phyloP scores from a whole-genome alignment of 257 asterid species.

The Fraxinus cuspidata region DNA sequence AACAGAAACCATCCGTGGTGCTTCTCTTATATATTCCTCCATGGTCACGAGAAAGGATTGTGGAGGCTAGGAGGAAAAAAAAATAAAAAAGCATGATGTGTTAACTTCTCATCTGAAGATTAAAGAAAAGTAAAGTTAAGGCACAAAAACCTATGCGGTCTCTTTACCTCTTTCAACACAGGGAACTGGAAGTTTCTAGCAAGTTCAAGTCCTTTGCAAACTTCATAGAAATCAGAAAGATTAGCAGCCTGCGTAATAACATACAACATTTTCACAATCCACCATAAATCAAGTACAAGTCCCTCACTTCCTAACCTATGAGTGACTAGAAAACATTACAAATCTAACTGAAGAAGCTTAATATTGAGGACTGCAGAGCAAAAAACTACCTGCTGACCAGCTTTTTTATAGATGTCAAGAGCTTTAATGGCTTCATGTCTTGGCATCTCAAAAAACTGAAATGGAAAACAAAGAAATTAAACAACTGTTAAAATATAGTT shows the following conservation, averaged over 20 bases:
- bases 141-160: slow-evolving; percentile 13
- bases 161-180: slow-evolving; percentile 77
- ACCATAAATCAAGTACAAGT: slow-evolving; percentile 13
- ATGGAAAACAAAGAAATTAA: slow-evolving; percentile 26
- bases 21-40: slow-evolving; percentile 72
- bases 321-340: slow-evolving; percentile 16
- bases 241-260: slow-evolving; percentile 61
- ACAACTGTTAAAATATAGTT: slow-evolving; percentile 2
- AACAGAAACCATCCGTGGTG: slow-evolving; percentile 63
- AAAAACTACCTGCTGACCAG: slow-evolving; percentile 90
- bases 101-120: slow-evolving; percentile 19
- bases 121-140: slow-evolving; percentile 2
- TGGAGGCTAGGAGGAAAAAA: slow-evolving; percentile 48
- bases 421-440: slow-evolving; percentile 97
- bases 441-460: slow-evolving; percentile 99
- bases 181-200: slow-evolving; percentile 99
- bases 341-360: slow-evolving; percentile 7
- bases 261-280: slow-evolving; percentile 13
- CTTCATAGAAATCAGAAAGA: slow-evolving; percentile 94
- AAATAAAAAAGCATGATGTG: background rate
- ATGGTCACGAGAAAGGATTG: slow-evolving; percentile 64
- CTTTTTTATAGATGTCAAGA: slow-evolving; percentile 89
- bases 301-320: slow-evolving; percentile 5
- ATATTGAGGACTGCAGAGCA: slow-evolving; percentile 11
- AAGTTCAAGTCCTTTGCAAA: slow-evolving; percentile 93